These are phyloP conservation scores for Crithidia brevicula DNA, from an alignment of 208 protist genomes.

Conservation along the genomic window DNA sequence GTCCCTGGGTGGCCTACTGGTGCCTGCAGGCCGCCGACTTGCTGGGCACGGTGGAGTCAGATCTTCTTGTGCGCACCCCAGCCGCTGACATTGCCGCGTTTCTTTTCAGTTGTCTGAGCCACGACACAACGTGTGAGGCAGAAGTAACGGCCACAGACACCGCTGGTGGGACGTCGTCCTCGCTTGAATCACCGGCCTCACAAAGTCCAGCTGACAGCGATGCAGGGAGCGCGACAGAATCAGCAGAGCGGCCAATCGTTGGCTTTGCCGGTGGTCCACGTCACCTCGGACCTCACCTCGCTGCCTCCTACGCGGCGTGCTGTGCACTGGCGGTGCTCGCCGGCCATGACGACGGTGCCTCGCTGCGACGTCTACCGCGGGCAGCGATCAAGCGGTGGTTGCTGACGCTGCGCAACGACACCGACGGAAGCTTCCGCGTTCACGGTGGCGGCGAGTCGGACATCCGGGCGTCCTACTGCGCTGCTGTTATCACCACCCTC, in stretches of 20 bases:
- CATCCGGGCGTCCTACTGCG: conserved; percentile 90
- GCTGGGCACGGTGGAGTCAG: conserved; percentile 50
- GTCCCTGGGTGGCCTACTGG: conserved; percentile 88
- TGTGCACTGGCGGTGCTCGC: conserved; percentile 77
- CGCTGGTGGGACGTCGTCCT: too few species aligned
- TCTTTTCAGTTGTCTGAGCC: conserved; percentile 53
- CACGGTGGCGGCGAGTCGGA: conserved; percentile 88
- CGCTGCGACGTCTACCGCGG: conserved; percentile 57
- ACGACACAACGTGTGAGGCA: conserved; percentile 29
- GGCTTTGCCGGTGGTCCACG: conserved; percentile 86
- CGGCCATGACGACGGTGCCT: conserved; percentile 10
- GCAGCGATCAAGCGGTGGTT: conserved; percentile 89
- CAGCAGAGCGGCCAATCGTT: conserved; percentile 19
- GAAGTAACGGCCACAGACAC: conserved; percentile 9
- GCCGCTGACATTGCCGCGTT: conserved; percentile 50
- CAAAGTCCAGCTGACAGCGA: background rate
- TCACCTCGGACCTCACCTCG: conserved; percentile 81
- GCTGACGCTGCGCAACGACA: conserved; percentile 67
- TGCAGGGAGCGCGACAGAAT: background rate
- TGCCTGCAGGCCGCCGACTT: conserved; percentile 74
- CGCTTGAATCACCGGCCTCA: too few species aligned
- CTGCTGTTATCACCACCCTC: conserved; percentile 65
- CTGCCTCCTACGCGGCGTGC: conserved; percentile 83
- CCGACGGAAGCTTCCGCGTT: conserved; percentile 84
- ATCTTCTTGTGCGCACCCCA: conserved; percentile 47